Percentiles rank a stretch among this genome's conserved stretches.
Conservation (phyloP, 306 rosid genomes). For the Chamaecrista fasciculata region DNA sequence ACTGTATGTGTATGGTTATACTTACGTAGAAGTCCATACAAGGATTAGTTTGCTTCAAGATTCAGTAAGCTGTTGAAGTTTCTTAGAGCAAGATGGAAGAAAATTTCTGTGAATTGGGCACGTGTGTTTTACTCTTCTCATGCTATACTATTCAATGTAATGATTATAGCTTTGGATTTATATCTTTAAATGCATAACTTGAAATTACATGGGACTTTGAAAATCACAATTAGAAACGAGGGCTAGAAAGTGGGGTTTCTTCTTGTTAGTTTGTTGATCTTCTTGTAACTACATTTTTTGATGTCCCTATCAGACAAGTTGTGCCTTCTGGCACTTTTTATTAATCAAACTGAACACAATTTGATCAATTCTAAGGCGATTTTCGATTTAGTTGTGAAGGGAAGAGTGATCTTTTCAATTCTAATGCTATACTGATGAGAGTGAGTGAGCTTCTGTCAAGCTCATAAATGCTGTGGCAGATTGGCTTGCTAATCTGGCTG, state of each 20-base stretch:
- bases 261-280: background rate
- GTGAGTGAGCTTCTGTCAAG: too few relatives aligned
- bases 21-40: background rate
- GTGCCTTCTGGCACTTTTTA: background rate
- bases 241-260: background rate
- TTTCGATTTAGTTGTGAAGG: too few relatives aligned
- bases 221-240: background rate
- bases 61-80: slow-evolving; percentile 6
- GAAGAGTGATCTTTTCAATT: too few relatives aligned
- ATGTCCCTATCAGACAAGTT: background rate
- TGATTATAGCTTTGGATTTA: background rate
- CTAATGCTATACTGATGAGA: too few relatives aligned
- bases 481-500: too few relatives aligned
- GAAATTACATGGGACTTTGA: background rate
- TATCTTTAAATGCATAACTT: slow-evolving; percentile 1
- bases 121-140: background rate
- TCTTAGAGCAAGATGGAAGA: background rate
- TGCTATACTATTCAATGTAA: slow-evolving; percentile 9
- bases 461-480: too few relatives aligned
- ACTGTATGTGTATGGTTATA: background rate
- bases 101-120: background rate
- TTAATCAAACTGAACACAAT: background rate
- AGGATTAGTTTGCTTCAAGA: background rate
- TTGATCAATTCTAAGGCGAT: too few relatives aligned
- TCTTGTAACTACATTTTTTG: background rate